phyloP scores from a whole-genome alignment of 1,284 basidiomycete species.

The Cutaneotrichosporon cutaneum region DNA sequence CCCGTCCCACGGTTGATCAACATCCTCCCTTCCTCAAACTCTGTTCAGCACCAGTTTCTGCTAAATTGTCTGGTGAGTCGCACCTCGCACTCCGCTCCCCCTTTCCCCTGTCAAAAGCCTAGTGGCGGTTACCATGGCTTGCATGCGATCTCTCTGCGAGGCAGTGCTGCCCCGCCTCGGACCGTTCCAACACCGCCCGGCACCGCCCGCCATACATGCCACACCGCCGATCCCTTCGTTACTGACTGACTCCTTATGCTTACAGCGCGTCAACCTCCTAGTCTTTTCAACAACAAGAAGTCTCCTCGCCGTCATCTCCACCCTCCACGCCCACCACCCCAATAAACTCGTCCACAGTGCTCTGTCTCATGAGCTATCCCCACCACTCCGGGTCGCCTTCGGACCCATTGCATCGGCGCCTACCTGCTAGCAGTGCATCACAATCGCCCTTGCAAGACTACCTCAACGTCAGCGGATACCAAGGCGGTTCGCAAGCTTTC shows the following conservation, averaged over 20 bases:
- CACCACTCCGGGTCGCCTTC: constrained; percentile 9
- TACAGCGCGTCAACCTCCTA: not conserved
- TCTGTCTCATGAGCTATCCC: constrained; percentile 15
- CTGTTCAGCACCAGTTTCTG: too few relatives aligned
- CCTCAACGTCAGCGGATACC: constrained; percentile 4
- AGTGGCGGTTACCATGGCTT: not conserved
- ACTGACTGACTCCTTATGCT: constrained; percentile 3
- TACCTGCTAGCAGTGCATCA: not conserved
- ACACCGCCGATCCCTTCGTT: not conserved
- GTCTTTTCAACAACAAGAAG: not conserved
- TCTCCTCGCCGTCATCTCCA: not conserved
- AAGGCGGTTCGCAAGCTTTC: not conserved
- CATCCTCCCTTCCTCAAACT: too few relatives aligned
- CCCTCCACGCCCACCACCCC: not conserved
- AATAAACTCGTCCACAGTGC: constrained; percentile 8
- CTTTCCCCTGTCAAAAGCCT: not conserved
- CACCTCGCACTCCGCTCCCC: not conserved
- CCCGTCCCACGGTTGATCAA: too few relatives aligned
- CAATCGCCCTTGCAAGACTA: constrained; percentile 8
- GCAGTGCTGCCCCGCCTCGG: not conserved
- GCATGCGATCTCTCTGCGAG: not conserved
- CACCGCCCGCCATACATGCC: not conserved
- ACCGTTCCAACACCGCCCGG: not conserved
- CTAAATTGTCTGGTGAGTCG: constrained; percentile 1
- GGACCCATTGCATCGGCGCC: constrained; percentile 8